phyloP scores from a whole-genome alignment of 495 filamentous ascomycete species.

The Beverwykella pulmonaria region DNA sequence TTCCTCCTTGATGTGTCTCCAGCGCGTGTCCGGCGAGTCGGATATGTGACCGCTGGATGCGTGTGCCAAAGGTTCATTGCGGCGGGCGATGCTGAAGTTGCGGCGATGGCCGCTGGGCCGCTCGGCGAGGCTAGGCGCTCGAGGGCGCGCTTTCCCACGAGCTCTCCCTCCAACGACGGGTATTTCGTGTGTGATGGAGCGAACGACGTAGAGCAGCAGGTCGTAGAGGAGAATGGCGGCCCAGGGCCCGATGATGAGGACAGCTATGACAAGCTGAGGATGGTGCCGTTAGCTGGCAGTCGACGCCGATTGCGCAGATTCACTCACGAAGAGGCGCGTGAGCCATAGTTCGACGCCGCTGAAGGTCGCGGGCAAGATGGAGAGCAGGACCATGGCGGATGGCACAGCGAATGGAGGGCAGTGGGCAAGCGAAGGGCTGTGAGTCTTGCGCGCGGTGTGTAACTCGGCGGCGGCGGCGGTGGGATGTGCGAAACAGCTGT shows the following conservation, averaged over 20 bases:
- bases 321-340: conserved; percentile 63
- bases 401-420: background rate
- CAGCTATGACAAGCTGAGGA: conserved; percentile 62
- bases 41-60: background rate
- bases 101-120: conserved; percentile 58
- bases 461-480: background rate
- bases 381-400: conserved; percentile 63
- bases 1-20: conserved; percentile 29
- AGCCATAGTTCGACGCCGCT: conserved; percentile 65
- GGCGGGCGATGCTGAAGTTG: conserved; percentile 52
- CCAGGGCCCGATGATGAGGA: conserved; percentile 70
- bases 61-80: background rate
- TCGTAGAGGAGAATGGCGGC: conserved; percentile 67
- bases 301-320: background rate
- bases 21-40: conserved; percentile 22
- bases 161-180: conserved; percentile 67
- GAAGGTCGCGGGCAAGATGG: conserved; percentile 61
- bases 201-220: conserved; percentile 64
- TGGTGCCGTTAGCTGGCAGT: conserved; percentile 4
- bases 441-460: background rate
- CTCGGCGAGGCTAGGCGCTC: conserved; percentile 66
- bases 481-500: no score
- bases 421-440: background rate
- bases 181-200: conserved; percentile 60
- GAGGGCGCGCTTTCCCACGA: conserved; percentile 61